These are phyloP conservation scores for Termitomyces sp. DNA, from an alignment of 768 basidiomycete species.

Conservation along the genomic window DNA sequence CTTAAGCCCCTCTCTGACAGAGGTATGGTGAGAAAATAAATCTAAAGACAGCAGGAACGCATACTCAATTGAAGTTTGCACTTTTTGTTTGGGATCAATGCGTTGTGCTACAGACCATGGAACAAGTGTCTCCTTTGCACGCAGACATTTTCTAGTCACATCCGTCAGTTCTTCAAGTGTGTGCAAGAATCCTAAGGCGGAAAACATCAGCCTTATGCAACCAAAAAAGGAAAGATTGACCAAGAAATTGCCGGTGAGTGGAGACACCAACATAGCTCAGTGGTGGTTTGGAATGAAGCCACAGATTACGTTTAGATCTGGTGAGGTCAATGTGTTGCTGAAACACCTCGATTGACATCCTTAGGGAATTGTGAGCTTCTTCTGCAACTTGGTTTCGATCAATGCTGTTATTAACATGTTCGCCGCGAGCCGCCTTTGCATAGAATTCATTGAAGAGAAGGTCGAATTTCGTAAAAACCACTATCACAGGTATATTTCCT, in stretches of 20 bases:
- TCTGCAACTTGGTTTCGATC: background rate
- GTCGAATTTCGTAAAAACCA: conserved; percentile 1
- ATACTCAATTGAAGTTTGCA: background rate
- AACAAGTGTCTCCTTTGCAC: background rate
- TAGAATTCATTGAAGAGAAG: background rate
- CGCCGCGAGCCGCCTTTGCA: background rate
- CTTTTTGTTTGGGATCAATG: background rate
- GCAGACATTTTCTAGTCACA: background rate
- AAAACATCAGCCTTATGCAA: background rate
- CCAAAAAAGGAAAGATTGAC: background rate
- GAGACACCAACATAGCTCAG: background rate
- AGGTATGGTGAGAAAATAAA: background rate
- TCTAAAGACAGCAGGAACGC: background rate
- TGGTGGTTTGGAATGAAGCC: background rate
- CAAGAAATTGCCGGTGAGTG: background rate
- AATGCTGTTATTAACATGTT: background rate
- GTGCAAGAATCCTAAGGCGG: background rate
- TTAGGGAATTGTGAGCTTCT: background rate
- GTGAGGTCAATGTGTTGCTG: background rate
- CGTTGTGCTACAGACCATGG: conserved; percentile 5
- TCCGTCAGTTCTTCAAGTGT: background rate
- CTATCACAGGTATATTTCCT: conserved; percentile 1
- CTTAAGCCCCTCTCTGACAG: background rate
- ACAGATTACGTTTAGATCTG: background rate
- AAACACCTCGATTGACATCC: background rate